phyloP scores from a whole-genome alignment of 2,329 filamentous ascomycete species.

The Colletotrichum tropicicola region DNA sequence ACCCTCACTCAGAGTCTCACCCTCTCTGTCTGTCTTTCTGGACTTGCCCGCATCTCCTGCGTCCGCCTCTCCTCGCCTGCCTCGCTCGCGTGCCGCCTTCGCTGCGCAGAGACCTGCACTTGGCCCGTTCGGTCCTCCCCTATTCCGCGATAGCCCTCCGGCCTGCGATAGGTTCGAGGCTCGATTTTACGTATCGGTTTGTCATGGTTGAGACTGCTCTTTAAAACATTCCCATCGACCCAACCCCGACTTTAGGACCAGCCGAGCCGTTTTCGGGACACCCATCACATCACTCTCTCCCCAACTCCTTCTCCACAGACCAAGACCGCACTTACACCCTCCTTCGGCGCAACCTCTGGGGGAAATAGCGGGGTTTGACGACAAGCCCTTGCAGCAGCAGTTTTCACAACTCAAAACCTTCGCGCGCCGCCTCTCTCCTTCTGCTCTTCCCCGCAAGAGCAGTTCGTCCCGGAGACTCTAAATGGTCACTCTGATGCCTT shows the following conservation, averaged over 20 bases:
- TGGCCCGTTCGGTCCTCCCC: slow-evolving; percentile 27
- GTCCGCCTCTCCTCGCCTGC: neutral
- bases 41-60: neutral
- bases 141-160: slow-evolving; percentile 22
- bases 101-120: slow-evolving; percentile 23
- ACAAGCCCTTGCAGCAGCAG: slow-evolving; percentile 25
- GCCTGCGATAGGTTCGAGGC: slow-evolving; percentile 24
- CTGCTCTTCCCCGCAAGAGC: slow-evolving; percentile 24
- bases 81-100: slow-evolving; percentile 3
- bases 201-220: slow-evolving; percentile 19
- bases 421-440: neutral
- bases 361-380: slow-evolving; percentile 31
- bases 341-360: slow-evolving; percentile 26
- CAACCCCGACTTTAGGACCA: neutral
- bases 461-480: slow-evolving; percentile 19
- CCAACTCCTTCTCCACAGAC: slow-evolving; percentile 21
- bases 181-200: slow-evolving; percentile 24
- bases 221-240: slow-evolving; percentile 23
- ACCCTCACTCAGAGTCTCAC: slow-evolving; percentile 2
- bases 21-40: neutral
- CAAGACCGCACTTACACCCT: slow-evolving; percentile 29
- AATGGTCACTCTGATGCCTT: slow-evolving; percentile 40
- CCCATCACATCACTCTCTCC: slow-evolving; percentile 11
- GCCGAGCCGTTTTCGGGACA: slow-evolving; percentile 20
- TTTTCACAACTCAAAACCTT: slow-evolving; percentile 14